Conservation (phyloP, 805 yeast species). For the Lipomyces anomalus region DNA sequence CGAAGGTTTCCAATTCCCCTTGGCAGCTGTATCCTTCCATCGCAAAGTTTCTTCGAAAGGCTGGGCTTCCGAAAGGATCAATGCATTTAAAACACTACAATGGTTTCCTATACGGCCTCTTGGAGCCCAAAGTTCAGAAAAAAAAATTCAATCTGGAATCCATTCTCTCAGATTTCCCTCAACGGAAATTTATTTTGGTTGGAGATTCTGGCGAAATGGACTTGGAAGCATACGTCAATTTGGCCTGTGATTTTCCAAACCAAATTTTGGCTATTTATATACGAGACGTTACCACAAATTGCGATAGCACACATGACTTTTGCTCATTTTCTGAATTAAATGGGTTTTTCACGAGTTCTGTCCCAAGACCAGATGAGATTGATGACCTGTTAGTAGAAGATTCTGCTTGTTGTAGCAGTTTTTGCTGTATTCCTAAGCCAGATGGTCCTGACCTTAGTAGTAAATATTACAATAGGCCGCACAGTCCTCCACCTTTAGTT, state of each 20-base stretch:
- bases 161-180: constrained; percentile 66
- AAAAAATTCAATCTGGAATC: constrained; percentile 61
- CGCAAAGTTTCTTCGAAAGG: constrained; percentile 48
- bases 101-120: constrained; percentile 73
- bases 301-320: constrained; percentile 18
- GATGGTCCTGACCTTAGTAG: constrained; percentile 1
- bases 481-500: constrained; percentile 22
- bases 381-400: constrained; percentile 19
- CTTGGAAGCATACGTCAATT: constrained; percentile 77
- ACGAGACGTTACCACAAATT: constrained; percentile 54
- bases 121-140: constrained; percentile 82
- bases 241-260: constrained; percentile 57
- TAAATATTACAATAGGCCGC: constrained; percentile 21
- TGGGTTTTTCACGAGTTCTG: constrained; percentile 29
- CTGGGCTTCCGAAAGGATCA: constrained; percentile 69
- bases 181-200: constrained; percentile 70
- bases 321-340: constrained; percentile 15
- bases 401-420: constrained; percentile 15
- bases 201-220: constrained; percentile 98
- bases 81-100: constrained; percentile 80
- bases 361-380: constrained; percentile 29
- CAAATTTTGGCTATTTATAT: constrained; percentile 72
- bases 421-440: not conserved
- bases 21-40: constrained; percentile 74
- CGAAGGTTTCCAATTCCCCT: constrained; percentile 93